Evolutionary conservation across 805 yeast genomes (phyloP).

Genomic region (Saccharomycopsis selenospora): DNA sequence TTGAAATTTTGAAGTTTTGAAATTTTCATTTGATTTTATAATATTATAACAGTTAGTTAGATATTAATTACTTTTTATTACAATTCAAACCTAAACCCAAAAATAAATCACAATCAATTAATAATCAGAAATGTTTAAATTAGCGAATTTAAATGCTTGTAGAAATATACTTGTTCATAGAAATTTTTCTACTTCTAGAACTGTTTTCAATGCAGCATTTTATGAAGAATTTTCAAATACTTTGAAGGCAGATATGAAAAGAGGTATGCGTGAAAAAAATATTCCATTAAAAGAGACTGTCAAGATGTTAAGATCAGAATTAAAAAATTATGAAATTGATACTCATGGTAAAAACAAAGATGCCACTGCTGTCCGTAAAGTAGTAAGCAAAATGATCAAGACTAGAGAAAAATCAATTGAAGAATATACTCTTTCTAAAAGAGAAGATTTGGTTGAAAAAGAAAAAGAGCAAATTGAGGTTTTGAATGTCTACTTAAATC

Average conservation of each 20-base stretch:
- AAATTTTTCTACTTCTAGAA: background rate
- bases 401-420: conserved; percentile 45
- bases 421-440: conserved; percentile 38
- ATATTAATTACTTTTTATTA: too few relatives aligned
- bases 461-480: conserved; percentile 41
- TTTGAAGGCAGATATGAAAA: conserved; percentile 19
- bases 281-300: conserved; percentile 34
- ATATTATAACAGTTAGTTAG: too few relatives aligned
- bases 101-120: too few relatives aligned
- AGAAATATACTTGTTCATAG: too few relatives aligned
- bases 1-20: too few relatives aligned
- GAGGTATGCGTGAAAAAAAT: conserved; percentile 17
- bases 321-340: conserved; percentile 40
- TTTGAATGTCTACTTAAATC: conserved; percentile 33
- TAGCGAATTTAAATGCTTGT: too few relatives aligned
- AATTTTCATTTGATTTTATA: too few relatives aligned
- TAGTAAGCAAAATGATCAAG: conserved; percentile 37
- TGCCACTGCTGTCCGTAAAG: conserved; percentile 32
- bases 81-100: too few relatives aligned
- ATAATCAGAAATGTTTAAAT: too few relatives aligned
- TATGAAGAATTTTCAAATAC: conserved; percentile 13
- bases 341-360: conserved; percentile 28
- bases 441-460: conserved; percentile 47
- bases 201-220: conserved; percentile 5
- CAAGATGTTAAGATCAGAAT: conserved; percentile 34